phyloP scores from a whole-genome alignment of 2,329 filamentous ascomycete genomes.

The Tricladium varicosporioides region DNA sequence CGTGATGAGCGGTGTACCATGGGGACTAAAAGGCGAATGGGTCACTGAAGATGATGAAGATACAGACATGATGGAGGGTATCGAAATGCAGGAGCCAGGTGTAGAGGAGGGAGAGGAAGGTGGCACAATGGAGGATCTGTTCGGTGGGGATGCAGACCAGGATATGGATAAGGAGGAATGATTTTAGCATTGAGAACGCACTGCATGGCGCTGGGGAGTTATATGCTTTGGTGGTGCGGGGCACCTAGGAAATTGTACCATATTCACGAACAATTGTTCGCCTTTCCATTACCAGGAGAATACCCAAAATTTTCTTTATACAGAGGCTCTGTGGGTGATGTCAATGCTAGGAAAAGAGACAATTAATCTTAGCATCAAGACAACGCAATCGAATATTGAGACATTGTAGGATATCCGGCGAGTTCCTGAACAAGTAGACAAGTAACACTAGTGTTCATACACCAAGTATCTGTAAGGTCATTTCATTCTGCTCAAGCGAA shows the following conservation, averaged over 20 bases:
- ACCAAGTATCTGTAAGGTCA: too few relatives aligned
- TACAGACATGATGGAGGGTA: slow-evolving; percentile 39
- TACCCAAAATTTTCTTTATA: too few relatives aligned
- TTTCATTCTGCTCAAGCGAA: too few relatives aligned
- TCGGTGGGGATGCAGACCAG: slow-evolving; percentile 41
- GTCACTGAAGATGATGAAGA: slow-evolving; percentile 46
- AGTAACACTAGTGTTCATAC: too few relatives aligned
- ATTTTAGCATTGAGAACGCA: slow-evolving; percentile 5
- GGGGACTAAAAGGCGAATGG: slow-evolving; percentile 62
- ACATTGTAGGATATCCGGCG: too few relatives aligned
- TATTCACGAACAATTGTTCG: neutral
- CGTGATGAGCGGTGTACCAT: slow-evolving; percentile 63
- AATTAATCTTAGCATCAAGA: too few relatives aligned
- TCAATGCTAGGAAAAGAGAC: too few relatives aligned
- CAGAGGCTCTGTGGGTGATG: too few relatives aligned
- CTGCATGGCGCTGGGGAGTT: slow-evolving; percentile 15
- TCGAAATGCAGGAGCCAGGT: slow-evolving; percentile 33
- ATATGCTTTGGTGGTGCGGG: neutral
- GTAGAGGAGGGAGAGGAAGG: slow-evolving; percentile 36
- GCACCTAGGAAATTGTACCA: neutral
- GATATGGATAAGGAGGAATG: slow-evolving; percentile 40
- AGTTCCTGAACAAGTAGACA: too few relatives aligned
- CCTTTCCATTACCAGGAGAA: too few relatives aligned
- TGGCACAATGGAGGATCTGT: slow-evolving; percentile 40
- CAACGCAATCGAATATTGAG: too few relatives aligned